These are phyloP conservation scores for Arthrobotrys sphaeroides DNA, from an alignment of 2,329 filamentous ascomycete species.

Conservation along the genomic window DNA sequence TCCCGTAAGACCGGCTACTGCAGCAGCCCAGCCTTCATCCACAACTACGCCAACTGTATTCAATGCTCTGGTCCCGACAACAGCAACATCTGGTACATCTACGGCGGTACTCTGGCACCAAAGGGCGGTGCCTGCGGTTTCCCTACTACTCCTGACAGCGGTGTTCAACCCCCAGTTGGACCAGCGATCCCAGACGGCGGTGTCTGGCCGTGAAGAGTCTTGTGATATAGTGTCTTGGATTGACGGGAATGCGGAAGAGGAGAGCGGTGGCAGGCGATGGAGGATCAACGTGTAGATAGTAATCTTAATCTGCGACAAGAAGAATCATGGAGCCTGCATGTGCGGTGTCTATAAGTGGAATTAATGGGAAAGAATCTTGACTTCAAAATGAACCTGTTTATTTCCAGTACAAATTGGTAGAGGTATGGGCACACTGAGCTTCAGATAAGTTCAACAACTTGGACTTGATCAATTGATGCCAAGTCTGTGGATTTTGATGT, in stretches of 20 bases:
- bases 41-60: constrained; percentile 64
- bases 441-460: background rate
- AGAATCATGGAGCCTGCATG: background rate
- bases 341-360: background rate
- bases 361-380: background rate
- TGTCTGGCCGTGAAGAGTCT: constrained; percentile 29
- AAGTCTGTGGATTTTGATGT: no score
- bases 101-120: constrained; percentile 60
- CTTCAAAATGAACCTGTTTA: background rate
- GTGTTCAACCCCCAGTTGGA: constrained; percentile 26
- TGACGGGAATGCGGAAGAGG: background rate
- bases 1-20: constrained; percentile 61
- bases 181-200: constrained; percentile 41
- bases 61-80: constrained; percentile 62
- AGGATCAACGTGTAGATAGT: constrained; percentile 10
- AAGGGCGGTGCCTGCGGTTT: constrained; percentile 59
- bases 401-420: no score
- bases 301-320: constrained; percentile 18
- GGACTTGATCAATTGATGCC: background rate
- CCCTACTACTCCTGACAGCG: constrained; percentile 38
- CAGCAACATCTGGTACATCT: constrained; percentile 64
- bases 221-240: background rate
- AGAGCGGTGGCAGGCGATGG: background rate
- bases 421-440: no score
- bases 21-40: constrained; percentile 61